Evolutionary conservation across 2,329 filamentous ascomycete genomes (phyloP).

Genomic region (Aspergillus sp.): DNA sequence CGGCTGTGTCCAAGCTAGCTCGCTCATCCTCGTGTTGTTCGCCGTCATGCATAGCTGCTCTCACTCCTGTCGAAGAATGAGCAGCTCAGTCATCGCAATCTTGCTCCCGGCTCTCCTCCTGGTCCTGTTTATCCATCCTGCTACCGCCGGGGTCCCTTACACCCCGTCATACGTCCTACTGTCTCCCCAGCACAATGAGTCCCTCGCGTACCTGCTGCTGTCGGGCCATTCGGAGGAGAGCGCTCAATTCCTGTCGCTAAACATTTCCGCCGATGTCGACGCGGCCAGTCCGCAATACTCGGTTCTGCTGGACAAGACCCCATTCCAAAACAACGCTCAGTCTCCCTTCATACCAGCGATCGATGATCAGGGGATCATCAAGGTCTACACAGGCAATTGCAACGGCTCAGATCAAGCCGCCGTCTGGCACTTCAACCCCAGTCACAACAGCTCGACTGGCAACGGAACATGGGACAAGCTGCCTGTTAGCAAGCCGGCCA

Average conservation of each 20-base stretch:
- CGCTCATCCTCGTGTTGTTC: background rate
- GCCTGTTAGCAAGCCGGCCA: conserved; percentile 23
- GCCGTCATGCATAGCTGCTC: conserved; percentile 12
- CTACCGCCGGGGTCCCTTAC: conserved; percentile 55
- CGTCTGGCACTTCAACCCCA: conserved; percentile 60
- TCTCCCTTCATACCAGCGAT: conserved; percentile 63
- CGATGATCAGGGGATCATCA: conserved; percentile 58
- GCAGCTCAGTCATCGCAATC: conserved; percentile 6
- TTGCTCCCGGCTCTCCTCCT: conserved; percentile 8
- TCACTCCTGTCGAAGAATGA: conserved; percentile 6
- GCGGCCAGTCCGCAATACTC: conserved; percentile 33
- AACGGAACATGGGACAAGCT: conserved; percentile 49
- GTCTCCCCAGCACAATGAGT: conserved; percentile 39
- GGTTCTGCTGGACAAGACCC: conserved; percentile 17
- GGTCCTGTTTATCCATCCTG: conserved; percentile 12
- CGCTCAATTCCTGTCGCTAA: conserved; percentile 53
- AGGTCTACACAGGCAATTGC: conserved; percentile 68
- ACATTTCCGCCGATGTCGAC: conserved; percentile 52
- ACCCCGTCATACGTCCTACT: conserved; percentile 65
- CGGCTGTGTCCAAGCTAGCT: background rate
- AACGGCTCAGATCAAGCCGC: conserved; percentile 41
- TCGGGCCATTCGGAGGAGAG: conserved; percentile 41
- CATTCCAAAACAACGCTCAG: conserved; percentile 34
- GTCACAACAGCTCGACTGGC: conserved; percentile 31
- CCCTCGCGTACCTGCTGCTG: conserved; percentile 61